Conservation (phyloP, 2,329 filamentous ascomycete genomes). For the Trichoderma afroharzianum region DNA sequence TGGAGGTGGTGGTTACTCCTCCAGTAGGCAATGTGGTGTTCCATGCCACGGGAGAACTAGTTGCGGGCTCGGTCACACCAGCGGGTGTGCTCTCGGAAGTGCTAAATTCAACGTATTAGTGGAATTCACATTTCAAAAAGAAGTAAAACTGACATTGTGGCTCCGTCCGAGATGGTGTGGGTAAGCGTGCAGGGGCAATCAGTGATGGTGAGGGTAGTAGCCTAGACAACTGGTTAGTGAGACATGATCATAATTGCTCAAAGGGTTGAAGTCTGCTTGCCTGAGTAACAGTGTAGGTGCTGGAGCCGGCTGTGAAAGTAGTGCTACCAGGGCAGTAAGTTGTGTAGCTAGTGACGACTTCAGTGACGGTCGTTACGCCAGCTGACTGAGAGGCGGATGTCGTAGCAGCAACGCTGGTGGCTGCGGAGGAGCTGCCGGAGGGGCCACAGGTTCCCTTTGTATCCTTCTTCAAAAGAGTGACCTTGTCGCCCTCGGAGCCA, state of each 20-base stretch:
- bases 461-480: not conserved
- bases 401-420: not conserved
- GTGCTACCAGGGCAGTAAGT: not conserved
- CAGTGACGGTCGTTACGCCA: not conserved
- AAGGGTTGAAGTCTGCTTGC: not conserved
- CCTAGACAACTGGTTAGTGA: not conserved
- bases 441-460: not conserved
- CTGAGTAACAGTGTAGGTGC: not conserved
- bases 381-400: not conserved
- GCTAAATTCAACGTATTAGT: not conserved
- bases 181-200: not conserved
- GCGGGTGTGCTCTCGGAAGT: not conserved
- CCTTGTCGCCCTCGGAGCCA: not conserved
- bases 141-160: not conserved
- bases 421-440: not conserved
- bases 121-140: not conserved
- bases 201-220: not conserved
- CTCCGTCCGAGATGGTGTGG: not conserved
- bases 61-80: not conserved
- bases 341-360: not conserved
- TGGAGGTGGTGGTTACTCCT: not conserved
- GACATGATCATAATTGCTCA: not conserved
- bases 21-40: not conserved
- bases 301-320: not conserved
- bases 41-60: not conserved